Percentiles rank a stretch among this genome's conserved stretches.
Evolutionary conservation across 371 early-diverging fungal genomes (phyloP).

Genomic region (Quaeritorhiza haematococci): DNA sequence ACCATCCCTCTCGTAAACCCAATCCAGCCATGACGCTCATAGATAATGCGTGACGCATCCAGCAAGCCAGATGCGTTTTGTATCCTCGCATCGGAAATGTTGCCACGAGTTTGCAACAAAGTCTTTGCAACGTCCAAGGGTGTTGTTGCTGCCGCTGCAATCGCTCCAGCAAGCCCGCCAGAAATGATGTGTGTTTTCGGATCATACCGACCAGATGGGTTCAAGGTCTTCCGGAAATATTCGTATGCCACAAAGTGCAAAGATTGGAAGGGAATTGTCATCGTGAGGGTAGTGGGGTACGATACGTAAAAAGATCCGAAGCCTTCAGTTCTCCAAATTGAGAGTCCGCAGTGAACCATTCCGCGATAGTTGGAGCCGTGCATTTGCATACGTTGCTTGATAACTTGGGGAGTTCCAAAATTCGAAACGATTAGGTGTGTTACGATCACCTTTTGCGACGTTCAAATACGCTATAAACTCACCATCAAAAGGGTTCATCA

Average conservation of each 20-base stretch:
- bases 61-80: conserved; percentile 63
- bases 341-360: conserved; percentile 60
- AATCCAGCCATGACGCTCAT: conserved; percentile 60
- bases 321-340: conserved; percentile 69
- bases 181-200: conserved; percentile 79
- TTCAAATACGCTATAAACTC: too few species aligned
- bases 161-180: conserved; percentile 86
- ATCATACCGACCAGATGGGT: conserved; percentile 74
- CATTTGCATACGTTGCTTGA: conserved; percentile 93
- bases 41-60: conserved; percentile 71
- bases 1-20: conserved; percentile 81
- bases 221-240: conserved; percentile 63
- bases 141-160: conserved; percentile 85
- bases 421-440: too few species aligned
- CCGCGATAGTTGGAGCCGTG: conserved; percentile 46
- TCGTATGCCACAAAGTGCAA: conserved; percentile 90
- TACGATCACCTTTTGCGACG: too few species aligned
- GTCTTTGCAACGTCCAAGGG: conserved; percentile 94
- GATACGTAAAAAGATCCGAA: conserved; percentile 82
- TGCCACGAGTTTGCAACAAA: conserved; percentile 84
- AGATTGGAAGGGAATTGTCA: conserved; percentile 88
- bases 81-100: conserved; percentile 61
- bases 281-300: conserved; percentile 82
- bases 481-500: conserved; percentile 95
- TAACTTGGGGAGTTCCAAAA: conserved; percentile 58